phyloP scores from a whole-genome alignment of 2,329 filamentous ascomycete genomes.

The Rhinocladiella mackenziei region DNA sequence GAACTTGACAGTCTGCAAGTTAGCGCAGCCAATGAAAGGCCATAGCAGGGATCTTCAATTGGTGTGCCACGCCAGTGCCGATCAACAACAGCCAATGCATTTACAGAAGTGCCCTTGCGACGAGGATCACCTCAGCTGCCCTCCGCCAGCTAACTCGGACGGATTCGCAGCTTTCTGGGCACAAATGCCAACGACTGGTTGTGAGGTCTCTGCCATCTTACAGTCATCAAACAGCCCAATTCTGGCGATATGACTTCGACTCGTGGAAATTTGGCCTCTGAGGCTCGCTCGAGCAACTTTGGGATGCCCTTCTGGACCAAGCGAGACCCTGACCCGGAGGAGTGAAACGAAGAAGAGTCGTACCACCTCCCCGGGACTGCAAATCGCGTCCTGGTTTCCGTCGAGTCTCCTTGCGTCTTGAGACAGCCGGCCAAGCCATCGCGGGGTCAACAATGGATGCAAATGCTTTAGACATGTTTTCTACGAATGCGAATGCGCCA shows the following conservation, averaged over 20 bases:
- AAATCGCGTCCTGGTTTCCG: conserved; percentile 19
- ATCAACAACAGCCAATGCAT: conserved; percentile 16
- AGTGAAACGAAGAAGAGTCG: conserved; percentile 18
- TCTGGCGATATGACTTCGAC: conserved; percentile 7
- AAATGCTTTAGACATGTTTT: conserved; percentile 1
- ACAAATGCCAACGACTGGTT: conserved; percentile 25
- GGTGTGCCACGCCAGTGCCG: conserved; percentile 13
- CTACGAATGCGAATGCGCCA: conserved; percentile 18
- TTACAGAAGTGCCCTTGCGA: conserved; percentile 23
- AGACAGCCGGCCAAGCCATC: conserved; percentile 17
- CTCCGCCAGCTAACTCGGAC: conserved; percentile 25
- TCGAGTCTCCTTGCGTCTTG: conserved; percentile 9
- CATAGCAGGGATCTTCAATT: conserved; percentile 25
- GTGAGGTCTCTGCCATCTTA: conserved; percentile 18
- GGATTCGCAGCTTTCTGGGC: conserved; percentile 18
- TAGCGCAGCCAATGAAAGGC: conserved; percentile 21
- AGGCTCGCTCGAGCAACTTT: no score
- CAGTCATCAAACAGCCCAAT: conserved; percentile 18
- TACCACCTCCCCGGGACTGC: conserved; percentile 22
- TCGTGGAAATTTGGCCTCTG: no score
- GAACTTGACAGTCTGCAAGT: conserved; percentile 2
- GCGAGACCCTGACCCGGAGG: no score
- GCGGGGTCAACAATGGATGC: conserved; percentile 3
- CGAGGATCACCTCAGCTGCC: conserved; percentile 24
- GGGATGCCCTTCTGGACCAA: no score